Conservation (phyloP, 2,329 filamentous ascomycete genomes). For the Colletotrichum spaethianum region DNA sequence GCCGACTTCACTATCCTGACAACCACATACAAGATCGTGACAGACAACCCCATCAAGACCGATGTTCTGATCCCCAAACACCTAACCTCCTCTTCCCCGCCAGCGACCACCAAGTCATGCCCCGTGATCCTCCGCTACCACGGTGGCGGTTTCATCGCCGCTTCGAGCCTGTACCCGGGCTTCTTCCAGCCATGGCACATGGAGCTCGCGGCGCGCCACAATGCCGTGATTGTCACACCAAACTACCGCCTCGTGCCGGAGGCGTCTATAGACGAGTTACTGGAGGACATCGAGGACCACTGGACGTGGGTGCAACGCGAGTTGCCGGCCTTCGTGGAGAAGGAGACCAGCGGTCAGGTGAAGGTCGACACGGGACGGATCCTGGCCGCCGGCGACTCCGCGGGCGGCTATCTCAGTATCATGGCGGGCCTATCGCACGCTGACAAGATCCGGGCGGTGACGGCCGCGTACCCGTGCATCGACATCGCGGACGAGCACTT, state of each 20-base stretch:
- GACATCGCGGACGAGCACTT: conserved; percentile 36
- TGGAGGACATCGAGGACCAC: conserved; percentile 47
- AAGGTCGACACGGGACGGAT: conserved; percentile 7
- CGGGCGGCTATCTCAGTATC: conserved; percentile 46
- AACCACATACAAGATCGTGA: conserved; percentile 21
- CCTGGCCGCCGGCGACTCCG: conserved; percentile 32
- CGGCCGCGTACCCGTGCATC: conserved; percentile 43
- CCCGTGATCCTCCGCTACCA: conserved; percentile 43
- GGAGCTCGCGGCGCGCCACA: conserved; percentile 44
- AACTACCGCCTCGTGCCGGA: conserved; percentile 47
- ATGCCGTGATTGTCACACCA: conserved; percentile 46
- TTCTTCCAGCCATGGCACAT: conserved; percentile 46
- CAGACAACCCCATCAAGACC: conserved; percentile 20
- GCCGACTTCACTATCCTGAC: conserved; percentile 10
- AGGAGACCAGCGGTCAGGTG: conserved; percentile 42
- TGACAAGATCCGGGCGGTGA: conserved; percentile 41
- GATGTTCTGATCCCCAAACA: conserved; percentile 47
- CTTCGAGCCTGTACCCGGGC: conserved; percentile 41
- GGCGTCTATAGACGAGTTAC: conserved; percentile 44
- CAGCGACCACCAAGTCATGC: neutral
- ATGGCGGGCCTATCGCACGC: conserved; percentile 45
- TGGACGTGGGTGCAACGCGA: conserved; percentile 46
- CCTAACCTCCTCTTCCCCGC: conserved; percentile 41
- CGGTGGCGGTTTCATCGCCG: conserved; percentile 47
- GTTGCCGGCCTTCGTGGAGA: conserved; percentile 39